phyloP scores from a whole-genome alignment of 2,329 filamentous ascomycete genomes.

The Xylariaceae sp. region DNA sequence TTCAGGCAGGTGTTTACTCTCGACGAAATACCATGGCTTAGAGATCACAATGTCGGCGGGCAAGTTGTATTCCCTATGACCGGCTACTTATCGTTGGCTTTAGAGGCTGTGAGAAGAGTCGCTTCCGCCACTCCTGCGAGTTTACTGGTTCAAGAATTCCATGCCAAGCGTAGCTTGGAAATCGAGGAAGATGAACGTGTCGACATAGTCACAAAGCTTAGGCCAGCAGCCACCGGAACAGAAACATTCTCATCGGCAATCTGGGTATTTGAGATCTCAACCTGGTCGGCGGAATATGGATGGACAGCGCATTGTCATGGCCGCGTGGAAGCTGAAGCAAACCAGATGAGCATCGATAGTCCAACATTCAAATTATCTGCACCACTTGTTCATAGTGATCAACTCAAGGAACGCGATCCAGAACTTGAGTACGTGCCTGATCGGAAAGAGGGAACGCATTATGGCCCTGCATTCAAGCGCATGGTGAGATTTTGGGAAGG shows the following conservation, averaged over 20 bases:
- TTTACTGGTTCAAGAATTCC: conserved; percentile 23
- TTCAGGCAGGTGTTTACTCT: conserved; percentile 47
- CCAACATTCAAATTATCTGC: conserved; percentile 23
- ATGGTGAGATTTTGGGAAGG: conserved; percentile 32
- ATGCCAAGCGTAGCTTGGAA: conserved; percentile 29
- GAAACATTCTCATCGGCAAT: conserved; percentile 16
- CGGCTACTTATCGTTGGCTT: conserved; percentile 22
- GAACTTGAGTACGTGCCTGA: conserved; percentile 5
- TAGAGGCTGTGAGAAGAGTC: conserved; percentile 19
- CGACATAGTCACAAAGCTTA: conserved; percentile 37
- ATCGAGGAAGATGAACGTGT: conserved; percentile 38
- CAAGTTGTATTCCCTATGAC: conserved; percentile 25
- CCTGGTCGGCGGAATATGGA: conserved; percentile 31
- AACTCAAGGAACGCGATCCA: conserved; percentile 15
- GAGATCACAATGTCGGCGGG: conserved; percentile 50
- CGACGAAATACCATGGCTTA: conserved; percentile 50
- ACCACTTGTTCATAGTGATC: conserved; percentile 4
- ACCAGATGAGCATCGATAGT: conserved; percentile 27
- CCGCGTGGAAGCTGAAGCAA: conserved; percentile 27
- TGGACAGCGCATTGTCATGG: conserved; percentile 37
- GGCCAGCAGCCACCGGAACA: conserved; percentile 22
- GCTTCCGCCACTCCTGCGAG: not conserved
- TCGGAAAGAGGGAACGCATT: conserved; percentile 27
- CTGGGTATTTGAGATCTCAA: conserved; percentile 26
- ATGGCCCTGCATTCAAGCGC: conserved; percentile 37